Conservation (phyloP, 345 rosid genomes). For the Balakata baccata region DNA sequence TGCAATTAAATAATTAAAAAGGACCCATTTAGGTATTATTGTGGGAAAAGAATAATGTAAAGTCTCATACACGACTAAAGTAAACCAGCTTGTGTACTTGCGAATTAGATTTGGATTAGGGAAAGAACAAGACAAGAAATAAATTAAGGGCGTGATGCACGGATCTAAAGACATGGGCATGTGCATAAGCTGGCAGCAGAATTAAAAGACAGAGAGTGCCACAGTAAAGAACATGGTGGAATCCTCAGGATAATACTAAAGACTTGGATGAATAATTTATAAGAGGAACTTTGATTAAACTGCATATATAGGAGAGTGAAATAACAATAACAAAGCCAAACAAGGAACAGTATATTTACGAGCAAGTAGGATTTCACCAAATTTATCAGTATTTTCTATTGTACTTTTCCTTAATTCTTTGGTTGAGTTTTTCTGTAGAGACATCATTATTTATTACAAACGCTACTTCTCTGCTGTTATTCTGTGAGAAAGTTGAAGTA, state of each 20-base stretch:
- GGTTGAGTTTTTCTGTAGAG: background rate
- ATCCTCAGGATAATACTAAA: constrained; percentile 13
- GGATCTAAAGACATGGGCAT: constrained; percentile 49
- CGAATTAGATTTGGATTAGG: constrained; percentile 25
- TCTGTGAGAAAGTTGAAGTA: background rate
- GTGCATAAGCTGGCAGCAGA: constrained; percentile 35
- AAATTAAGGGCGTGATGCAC: constrained; percentile 31
- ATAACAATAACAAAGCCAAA: background rate
- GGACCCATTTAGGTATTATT: background rate
- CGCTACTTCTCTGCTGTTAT: background rate
- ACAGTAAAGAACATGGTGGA: constrained; percentile 25
- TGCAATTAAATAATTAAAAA: background rate
- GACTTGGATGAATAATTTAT: background rate
- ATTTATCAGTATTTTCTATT: too few relatives aligned
- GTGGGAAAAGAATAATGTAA: background rate
- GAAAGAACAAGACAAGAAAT: constrained; percentile 18
- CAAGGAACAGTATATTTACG: background rate
- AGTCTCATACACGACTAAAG: constrained; percentile 7
- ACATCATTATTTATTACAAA: background rate
- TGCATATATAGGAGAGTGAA: background rate
- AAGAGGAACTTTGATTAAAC: background rate
- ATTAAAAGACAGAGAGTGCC: constrained; percentile 20
- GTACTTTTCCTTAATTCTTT: background rate
- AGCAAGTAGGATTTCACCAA: too few relatives aligned
- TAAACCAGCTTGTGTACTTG: constrained; percentile 4